A percentile compares a stretch with the other conserved stretches of the same genome.
Evolutionary conservation across 1,284 basidiomycete genomes (phyloP).

Genomic region (Coniferiporia sulphurascens): DNA sequence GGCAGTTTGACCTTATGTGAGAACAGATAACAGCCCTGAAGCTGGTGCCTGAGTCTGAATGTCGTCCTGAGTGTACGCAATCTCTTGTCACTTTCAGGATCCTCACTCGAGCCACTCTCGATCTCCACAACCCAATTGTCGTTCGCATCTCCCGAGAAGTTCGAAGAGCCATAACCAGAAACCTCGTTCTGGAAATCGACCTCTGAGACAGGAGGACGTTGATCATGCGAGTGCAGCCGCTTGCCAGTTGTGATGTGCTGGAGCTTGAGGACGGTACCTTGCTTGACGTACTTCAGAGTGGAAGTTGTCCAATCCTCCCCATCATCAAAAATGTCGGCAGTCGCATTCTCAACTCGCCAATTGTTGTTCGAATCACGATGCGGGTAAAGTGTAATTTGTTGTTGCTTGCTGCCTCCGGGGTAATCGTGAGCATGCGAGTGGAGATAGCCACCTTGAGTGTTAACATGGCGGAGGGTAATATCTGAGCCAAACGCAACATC

Average conservation of each 20-base stretch:
- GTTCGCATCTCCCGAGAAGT: conserved; percentile 86
- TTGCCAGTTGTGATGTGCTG: conserved; percentile 81
- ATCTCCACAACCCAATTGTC: conserved; percentile 97
- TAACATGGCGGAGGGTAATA: conserved; percentile 83
- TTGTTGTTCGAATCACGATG: conserved; percentile 91
- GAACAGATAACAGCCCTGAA: conserved; percentile 95
- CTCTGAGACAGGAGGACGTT: conserved; percentile 93
- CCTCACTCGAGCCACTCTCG: conserved; percentile 59
- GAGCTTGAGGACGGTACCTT: conserved; percentile 77
- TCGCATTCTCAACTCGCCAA: conserved; percentile 79
- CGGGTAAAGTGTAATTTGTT: conserved; percentile 98
- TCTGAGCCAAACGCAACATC: conserved; percentile 87
- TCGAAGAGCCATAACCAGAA: conserved; percentile 87
- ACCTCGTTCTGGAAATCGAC: conserved; percentile 99
- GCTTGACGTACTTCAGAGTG: conserved; percentile 61
- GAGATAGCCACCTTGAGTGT: conserved; percentile 96
- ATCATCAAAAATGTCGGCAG: conserved; percentile 40
- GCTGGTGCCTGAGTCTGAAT: conserved; percentile 81
- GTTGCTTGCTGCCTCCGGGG: conserved; percentile 85
- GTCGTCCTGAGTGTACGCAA: conserved; percentile 78
- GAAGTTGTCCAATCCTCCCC: conserved; percentile 52
- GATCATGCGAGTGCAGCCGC: conserved; percentile 90
- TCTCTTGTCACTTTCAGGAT: conserved; percentile 65
- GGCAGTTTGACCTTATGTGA: conserved; percentile 97
- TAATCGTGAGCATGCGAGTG: conserved; percentile 93